Conservation (phyloP, 306 rosid species). For the Senna tora region DNA sequence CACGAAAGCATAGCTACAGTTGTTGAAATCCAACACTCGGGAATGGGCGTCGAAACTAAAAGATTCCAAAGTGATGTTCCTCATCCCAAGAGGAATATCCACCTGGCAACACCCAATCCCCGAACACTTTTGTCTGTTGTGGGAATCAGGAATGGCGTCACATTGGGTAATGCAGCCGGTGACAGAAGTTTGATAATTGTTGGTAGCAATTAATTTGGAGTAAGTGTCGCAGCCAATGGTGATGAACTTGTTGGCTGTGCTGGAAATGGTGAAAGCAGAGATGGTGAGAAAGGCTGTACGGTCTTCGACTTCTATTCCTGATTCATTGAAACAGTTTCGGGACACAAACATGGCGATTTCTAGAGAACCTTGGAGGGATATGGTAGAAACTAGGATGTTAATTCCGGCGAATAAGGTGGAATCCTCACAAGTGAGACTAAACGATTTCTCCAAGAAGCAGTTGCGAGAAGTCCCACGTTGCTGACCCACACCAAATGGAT, state of each 20-base stretch:
- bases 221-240: constrained; percentile 10
- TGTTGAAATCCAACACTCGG: not conserved
- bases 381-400: not conserved
- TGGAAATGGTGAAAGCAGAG: not conserved
- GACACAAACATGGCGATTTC: not conserved
- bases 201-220: too few species aligned
- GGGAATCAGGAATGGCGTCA: not conserved
- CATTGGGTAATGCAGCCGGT: constrained; percentile 31
- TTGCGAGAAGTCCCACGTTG: not conserved
- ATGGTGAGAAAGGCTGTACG: not conserved
- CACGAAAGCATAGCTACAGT: constrained; percentile 47
- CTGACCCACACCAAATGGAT: not conserved
- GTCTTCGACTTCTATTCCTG: not conserved
- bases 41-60: accelerated
- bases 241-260: not conserved
- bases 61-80: accelerated
- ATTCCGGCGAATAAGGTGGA: not conserved
- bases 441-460: not conserved
- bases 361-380: not conserved
- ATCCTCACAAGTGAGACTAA: not conserved
- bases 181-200: not conserved
- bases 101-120: constrained; percentile 37
- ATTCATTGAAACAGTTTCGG: not conserved
- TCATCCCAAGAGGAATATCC: constrained; percentile 15
- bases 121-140: not conserved